A percentile compares a stretch with the other conserved stretches of the same genome.
Evolutionary conservation across 257 asterid species (phyloP).

Genomic region (Dorcoceras hygrometricum): DNA sequence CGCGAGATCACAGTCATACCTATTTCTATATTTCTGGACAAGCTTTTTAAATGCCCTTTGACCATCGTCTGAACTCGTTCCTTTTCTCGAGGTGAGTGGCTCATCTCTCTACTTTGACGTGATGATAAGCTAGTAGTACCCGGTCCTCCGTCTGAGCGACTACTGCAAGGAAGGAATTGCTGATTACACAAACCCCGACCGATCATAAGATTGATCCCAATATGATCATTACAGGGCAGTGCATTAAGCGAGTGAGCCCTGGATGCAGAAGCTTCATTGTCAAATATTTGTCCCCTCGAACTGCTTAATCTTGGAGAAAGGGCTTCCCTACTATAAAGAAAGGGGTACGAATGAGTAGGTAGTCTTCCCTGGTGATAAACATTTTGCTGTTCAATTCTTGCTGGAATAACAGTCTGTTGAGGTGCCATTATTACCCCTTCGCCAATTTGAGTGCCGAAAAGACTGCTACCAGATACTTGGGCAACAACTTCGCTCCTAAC

Average conservation of each 20-base stretch:
- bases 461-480: slow-evolving; percentile 34
- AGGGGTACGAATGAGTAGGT: slow-evolving; percentile 26
- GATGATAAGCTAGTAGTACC: slow-evolving; percentile 45
- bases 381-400: slow-evolving; percentile 29
- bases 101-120: slow-evolving; percentile 61
- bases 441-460: slow-evolving; percentile 44
- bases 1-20: slow-evolving; percentile 22
- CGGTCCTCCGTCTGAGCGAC: slow-evolving; percentile 42
- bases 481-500: slow-evolving; percentile 31
- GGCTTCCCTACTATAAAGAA: slow-evolving; percentile 33
- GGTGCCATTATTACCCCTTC: slow-evolving; percentile 36
- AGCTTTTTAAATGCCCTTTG: slow-evolving; percentile 37
- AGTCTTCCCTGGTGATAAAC: slow-evolving; percentile 38
- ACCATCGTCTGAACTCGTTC: slow-evolving; percentile 46
- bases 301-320: slow-evolving; percentile 37
- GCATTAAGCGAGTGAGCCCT: slow-evolving; percentile 37
- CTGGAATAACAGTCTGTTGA: slow-evolving; percentile 32
- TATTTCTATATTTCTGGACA: slow-evolving; percentile 37
- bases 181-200: slow-evolving; percentile 48
- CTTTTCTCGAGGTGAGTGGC: slow-evolving; percentile 36
- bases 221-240: slow-evolving; percentile 36
- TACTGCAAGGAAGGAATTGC: slow-evolving; percentile 58
- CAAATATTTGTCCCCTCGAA: slow-evolving; percentile 40
- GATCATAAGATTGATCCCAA: slow-evolving; percentile 37
- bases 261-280: slow-evolving; percentile 63